Evolutionary conservation across 2,329 filamentous ascomycete species (phyloP).

Genomic region (Paradendryphiella salina): DNA sequence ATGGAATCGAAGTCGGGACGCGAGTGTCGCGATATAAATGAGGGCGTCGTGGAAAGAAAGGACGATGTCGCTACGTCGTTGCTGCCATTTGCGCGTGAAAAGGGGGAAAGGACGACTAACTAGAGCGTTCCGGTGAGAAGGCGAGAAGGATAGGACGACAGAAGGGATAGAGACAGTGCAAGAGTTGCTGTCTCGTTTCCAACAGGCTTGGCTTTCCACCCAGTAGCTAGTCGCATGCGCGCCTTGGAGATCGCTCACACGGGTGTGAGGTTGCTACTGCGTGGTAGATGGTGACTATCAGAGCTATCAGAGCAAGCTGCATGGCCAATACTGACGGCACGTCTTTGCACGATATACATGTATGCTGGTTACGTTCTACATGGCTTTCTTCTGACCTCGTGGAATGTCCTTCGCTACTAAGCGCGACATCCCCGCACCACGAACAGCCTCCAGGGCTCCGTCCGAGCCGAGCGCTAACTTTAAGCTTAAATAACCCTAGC

Average conservation of each 20-base stretch:
- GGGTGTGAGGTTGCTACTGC: constrained; percentile 5
- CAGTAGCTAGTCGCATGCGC: constrained; percentile 20
- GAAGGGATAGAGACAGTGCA: constrained; percentile 10
- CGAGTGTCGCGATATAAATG: constrained; percentile 10
- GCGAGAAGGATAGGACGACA: not conserved
- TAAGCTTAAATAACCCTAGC: constrained; percentile 24
- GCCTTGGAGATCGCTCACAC: constrained; percentile 15
- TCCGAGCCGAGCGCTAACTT: constrained; percentile 18
- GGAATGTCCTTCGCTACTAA: not conserved
- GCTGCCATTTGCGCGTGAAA: constrained; percentile 24
- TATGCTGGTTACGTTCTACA: not conserved
- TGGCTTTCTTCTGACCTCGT: constrained; percentile 1
- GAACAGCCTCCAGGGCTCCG: constrained; percentile 2
- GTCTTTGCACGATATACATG: not conserved
- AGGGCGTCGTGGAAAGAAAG: not conserved
- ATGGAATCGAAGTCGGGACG: constrained; percentile 1
- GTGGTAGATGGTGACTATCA: not conserved
- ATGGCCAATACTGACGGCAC: not conserved
- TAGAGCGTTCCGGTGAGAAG: not conserved
- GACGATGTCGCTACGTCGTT: constrained; percentile 12
- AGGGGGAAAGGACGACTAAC: constrained; percentile 8
- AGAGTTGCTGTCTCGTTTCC: constrained; percentile 18
- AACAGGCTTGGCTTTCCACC: constrained; percentile 29
- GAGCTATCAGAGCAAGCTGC: not conserved
- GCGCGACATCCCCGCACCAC: constrained; percentile 18